Evolutionary conservation across 176 grass and related monocot genomes (phyloP), one percentile per base, ranked within the genome.

Genomic region (Typha latifolia): DNA sequence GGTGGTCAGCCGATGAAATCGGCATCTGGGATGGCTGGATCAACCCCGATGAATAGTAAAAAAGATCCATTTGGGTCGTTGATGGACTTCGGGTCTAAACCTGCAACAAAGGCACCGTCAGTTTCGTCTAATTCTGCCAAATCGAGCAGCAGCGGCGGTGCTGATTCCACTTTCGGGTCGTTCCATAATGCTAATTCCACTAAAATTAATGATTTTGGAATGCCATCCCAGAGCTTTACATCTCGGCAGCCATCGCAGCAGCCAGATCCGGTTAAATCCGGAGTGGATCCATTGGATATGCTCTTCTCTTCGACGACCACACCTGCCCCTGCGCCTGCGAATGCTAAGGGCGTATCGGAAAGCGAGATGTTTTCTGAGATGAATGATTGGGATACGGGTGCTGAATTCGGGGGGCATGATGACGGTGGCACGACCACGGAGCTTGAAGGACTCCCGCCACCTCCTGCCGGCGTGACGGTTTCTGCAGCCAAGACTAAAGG

Each of bases 21-120:
- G 63, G 72, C 71, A 12, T 72, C 84, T 3, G 51, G 70, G 3
- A 70, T 80, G 15, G 74, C 77, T 6, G 12, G 37, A 43, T 10
- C 61, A 4, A 79, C 87, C 50, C 62, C 72, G 14, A 88, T 79
- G 63, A 67, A 61, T 72, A 71, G 84, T 74, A 87, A 83, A 67
- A 84, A 76, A 80, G 94, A 90, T 77, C 94, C 89, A 1, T 94
- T 99, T 66, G 94, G 80, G 10, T 93, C 81, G 21, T 90, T 93
- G 68, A 69, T 86, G 47, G 89, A 84, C 32, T 85, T 99, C 27
- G 84, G 81, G 20, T 68, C 86, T 0, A 90, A 82, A 63, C 78
- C 75, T 19, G 68, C 67, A 47, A 62, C 74, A n/a, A 82, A 87
- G 81, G 73, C 68, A 63, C 50, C 81, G 12, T 21, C 51, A 8